Evolutionary conservation across 345 rosid genomes (phyloP).

Genomic region (Ceriops decandra): DNA sequence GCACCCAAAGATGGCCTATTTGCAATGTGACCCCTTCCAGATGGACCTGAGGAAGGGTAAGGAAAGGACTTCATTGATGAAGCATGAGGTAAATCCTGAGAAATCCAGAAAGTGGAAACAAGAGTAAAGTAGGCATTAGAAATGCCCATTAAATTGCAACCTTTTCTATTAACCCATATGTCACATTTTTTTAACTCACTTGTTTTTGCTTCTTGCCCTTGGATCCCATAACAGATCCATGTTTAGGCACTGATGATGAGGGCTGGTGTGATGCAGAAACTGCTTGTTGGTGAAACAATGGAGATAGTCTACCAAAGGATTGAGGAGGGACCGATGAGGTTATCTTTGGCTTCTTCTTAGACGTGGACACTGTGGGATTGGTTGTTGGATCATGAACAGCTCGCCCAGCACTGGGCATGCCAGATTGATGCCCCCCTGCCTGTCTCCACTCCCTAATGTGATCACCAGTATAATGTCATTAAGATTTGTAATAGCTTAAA

Average conservation of each 20-base stretch:
- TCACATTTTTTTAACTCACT: conserved; percentile 40
- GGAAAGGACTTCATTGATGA: conserved; percentile 54
- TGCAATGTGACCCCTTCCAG: conserved; percentile 54
- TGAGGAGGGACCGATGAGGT: conserved; percentile 51
- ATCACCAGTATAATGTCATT: conserved; percentile 12
- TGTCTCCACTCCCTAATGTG: conserved; percentile 85
- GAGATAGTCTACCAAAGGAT: conserved; percentile 54
- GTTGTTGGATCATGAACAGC: conserved; percentile 60
- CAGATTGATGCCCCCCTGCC: conserved; percentile 56
- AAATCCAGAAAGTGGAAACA: conserved; percentile 12
- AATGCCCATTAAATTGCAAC: background rate
- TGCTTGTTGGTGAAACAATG: conserved; percentile 56
- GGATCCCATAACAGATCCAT: conserved; percentile 49
- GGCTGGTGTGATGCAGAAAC: conserved; percentile 52
- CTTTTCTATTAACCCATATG: conserved; percentile 2
- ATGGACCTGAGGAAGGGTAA: conserved; percentile 52
- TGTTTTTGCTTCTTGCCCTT: conserved; percentile 76
- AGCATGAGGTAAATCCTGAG: conserved; percentile 56
- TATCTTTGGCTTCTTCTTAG: conserved; percentile 73
- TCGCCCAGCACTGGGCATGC: conserved; percentile 47
- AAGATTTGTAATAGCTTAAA: conserved; percentile 12
- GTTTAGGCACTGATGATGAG: conserved; percentile 53
- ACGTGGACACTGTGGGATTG: conserved; percentile 74
- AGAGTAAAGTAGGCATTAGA: background rate
- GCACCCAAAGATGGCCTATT: conserved; percentile 51